Conservation (phyloP, 306 rosid species). For the Acacia confusa region DNA sequence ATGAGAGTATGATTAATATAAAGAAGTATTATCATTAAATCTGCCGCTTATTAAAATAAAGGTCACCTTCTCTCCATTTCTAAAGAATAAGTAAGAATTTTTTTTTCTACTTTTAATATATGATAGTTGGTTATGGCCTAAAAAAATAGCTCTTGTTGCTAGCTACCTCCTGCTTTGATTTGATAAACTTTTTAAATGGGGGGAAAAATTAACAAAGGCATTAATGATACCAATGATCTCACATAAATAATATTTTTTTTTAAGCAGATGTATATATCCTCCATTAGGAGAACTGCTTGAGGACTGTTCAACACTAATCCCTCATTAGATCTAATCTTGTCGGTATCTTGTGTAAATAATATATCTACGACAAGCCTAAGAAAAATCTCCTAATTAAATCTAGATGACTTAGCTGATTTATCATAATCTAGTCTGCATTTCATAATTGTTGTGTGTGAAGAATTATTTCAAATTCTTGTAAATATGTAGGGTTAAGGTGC, state of each 20-base stretch:
- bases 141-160: background rate
- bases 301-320: too few species aligned
- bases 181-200: background rate
- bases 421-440: background rate
- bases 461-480: too few species aligned
- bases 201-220: background rate
- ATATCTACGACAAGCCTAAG: background rate
- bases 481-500: too few species aligned
- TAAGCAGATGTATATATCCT: too few species aligned
- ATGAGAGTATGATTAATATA: too few species aligned
- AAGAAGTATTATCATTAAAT: background rate
- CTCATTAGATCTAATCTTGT: too few species aligned
- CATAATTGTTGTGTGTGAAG: too few species aligned
- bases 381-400: background rate
- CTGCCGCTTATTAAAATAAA: background rate
- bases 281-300: too few species aligned
- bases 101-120: background rate
- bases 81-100: background rate
- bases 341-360: background rate
- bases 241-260: background rate
- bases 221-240: background rate
- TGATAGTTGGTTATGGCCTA: background rate
- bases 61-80: background rate
- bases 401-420: too few species aligned
- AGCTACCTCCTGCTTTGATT: background rate